Evolutionary conservation across 2,329 filamentous ascomycete species (phyloP).

Genomic region (Aureobasidium sp.): DNA sequence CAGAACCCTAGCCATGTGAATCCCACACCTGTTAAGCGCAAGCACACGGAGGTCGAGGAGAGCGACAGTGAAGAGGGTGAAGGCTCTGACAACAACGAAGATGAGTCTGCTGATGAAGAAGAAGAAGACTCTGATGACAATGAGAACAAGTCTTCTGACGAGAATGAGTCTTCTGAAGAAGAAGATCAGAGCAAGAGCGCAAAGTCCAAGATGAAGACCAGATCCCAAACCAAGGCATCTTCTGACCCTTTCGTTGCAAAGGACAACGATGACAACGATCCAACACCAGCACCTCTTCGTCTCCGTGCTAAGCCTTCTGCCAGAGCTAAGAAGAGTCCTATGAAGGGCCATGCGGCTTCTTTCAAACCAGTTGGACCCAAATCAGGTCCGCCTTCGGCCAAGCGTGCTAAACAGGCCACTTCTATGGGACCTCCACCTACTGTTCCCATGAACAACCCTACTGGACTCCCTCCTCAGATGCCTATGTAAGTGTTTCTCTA

Average conservation of each 20-base stretch:
- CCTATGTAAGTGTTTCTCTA: neutral
- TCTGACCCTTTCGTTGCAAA: neutral
- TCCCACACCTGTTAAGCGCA: neutral
- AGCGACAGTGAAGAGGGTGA: neutral
- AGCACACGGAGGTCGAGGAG: neutral
- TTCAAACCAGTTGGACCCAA: neutral
- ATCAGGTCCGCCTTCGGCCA: neutral
- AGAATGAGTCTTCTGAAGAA: neutral
- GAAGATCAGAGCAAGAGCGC: neutral
- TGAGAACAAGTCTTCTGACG: neutral
- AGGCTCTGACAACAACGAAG: neutral
- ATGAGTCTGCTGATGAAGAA: neutral
- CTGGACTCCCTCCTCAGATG: neutral
- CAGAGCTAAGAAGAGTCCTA: neutral
- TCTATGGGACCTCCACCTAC: neutral
- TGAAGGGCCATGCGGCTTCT: neutral
- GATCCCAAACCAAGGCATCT: neutral
- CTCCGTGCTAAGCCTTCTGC: neutral
- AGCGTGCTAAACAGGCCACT: neutral
- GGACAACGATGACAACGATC: neutral
- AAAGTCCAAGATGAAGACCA: neutral
- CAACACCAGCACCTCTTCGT: neutral
- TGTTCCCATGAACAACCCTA: neutral
- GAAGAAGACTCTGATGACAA: neutral
- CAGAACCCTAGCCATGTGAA: neutral